Evolutionary conservation across 1,284 basidiomycete genomes (phyloP), one percentile per base, ranked within the genome.

Genomic region (Fereydounia khargensis): DNA sequence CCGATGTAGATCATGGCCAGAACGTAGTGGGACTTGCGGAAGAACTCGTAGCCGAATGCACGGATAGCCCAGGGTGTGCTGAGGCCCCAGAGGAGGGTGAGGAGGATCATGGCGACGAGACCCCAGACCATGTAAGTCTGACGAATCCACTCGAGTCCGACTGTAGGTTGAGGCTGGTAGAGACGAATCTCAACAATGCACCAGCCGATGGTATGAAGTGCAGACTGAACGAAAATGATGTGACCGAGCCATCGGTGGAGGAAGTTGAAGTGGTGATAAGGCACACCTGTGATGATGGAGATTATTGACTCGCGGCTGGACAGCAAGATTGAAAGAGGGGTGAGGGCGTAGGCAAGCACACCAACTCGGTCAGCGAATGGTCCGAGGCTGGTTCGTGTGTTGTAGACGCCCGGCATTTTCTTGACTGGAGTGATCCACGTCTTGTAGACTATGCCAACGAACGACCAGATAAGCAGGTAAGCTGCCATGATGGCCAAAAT

Each of bases 231-330:
- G 32, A 57, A 36, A 39, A 57, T 57, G 42, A 57, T 47, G 34
- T 54, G 39, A 6, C 53, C 53, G 9, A 55, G 39, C 51, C 51
- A 57, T 9, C 53, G 48, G 27, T 57, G 53, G 3, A 57, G 40
- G 24, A 57, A 57, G 53, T 54, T 57, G 42, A 57, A 57, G 39
- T 47, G 50, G 21, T 57, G 50, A 25, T 55, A 54, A 3, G 53
- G 53, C 8, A 57, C n/a, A 25, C 53, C 53, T 4, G 53, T 57
- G 7, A 47, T 14, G 14, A 57, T 11, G 1, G 50, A 47, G 6
- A 57, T 25, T 6, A 57, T 17, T 18, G 35, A 40, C 39, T 57
- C 53, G 25, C 53, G 38, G 17, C 20, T 42, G 20, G 51, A 10
- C 8, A 57, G 38, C 20, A 57, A 23, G 31, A 57, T 38, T n/a